Conservation (phyloP, 139 green algal genomes). For the Picocystis salinarum region DNA sequence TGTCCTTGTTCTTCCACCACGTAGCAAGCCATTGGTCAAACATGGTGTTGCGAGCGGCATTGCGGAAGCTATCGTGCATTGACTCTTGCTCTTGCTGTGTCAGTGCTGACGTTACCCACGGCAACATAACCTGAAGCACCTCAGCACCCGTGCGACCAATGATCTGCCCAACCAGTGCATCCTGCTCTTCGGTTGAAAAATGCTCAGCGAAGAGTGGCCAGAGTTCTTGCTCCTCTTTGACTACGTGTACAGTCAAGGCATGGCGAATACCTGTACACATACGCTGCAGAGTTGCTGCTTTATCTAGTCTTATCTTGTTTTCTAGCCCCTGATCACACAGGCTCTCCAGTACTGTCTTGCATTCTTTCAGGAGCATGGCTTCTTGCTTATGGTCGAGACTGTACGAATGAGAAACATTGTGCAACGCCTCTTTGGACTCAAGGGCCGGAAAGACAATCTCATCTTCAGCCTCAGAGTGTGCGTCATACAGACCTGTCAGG, state of each 20-base stretch:
- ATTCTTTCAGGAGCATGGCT: conserved; percentile 60
- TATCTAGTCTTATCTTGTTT: background rate
- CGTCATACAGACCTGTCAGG: conserved; percentile 59
- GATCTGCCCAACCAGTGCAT: conserved; percentile 74
- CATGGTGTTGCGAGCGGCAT: conserved; percentile 64
- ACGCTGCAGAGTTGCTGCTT: background rate
- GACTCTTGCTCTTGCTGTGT: conserved; percentile 14
- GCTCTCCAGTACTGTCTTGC: conserved; percentile 17
- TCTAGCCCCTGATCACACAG: conserved; percentile 4
- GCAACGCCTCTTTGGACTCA: conserved; percentile 79
- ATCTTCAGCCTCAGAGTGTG: conserved; percentile 64
- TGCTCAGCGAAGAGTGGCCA: conserved; percentile 88
- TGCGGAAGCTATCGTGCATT: conserved; percentile 20
- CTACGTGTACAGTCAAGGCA: conserved; percentile 57
- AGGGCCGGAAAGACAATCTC: conserved; percentile 94
- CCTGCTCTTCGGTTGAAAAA: conserved; percentile 80
- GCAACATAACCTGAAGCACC: conserved; percentile 81
- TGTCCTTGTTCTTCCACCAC: conserved; percentile 5
- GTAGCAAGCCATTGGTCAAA: conserved; percentile 79
- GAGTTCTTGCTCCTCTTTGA: conserved; percentile 76
- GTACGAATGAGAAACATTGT: conserved; percentile 89
- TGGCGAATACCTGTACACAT: conserved; percentile 60
- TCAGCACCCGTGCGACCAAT: conserved; percentile 77
- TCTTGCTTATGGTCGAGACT: conserved; percentile 90
- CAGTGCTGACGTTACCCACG: conserved; percentile 53